Conservation (phyloP, 257 asterid species). For the Solanum commersonii region DNA sequence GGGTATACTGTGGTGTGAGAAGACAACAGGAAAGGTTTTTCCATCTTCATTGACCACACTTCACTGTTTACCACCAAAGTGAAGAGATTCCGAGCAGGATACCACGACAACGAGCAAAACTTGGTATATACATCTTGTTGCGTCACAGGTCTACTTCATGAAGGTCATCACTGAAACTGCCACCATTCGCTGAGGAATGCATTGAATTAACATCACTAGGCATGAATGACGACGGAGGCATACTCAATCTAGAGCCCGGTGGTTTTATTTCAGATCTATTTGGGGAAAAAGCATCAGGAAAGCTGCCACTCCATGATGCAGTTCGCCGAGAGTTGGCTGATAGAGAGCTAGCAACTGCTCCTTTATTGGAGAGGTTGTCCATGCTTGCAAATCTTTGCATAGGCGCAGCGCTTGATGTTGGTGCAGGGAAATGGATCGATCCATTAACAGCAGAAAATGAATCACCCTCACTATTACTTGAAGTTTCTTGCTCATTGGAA, state of each 20-base stretch:
- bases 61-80: neutral
- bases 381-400: constrained; percentile 72
- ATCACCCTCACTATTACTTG: constrained; percentile 19
- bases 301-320: constrained; percentile 89
- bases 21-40: neutral
- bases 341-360: constrained; percentile 21
- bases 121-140: constrained; percentile 39
- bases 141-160: constrained; percentile 86
- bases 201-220: constrained; percentile 18
- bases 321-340: constrained; percentile 51
- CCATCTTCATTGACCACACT: neutral
- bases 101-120: constrained; percentile 11
- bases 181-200: constrained; percentile 20
- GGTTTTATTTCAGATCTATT: constrained; percentile 23
- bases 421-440: constrained; percentile 23
- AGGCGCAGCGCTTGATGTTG: neutral
- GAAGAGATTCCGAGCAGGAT: neutral
- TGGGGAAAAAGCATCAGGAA: constrained; percentile 30
- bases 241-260: constrained; percentile 45
- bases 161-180: constrained; percentile 66
- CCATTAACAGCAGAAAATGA: constrained; percentile 25
- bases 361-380: constrained; percentile 45
- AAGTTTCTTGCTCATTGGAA: constrained; percentile 20
- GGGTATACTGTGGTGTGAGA: neutral
- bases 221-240: constrained; percentile 19